Percentiles rank a stretch among this genome's conserved stretches.
These are phyloP conservation scores for Cicer cuneatum DNA, from an alignment of 306 rosid genomes.

Conservation along the genomic window DNA sequence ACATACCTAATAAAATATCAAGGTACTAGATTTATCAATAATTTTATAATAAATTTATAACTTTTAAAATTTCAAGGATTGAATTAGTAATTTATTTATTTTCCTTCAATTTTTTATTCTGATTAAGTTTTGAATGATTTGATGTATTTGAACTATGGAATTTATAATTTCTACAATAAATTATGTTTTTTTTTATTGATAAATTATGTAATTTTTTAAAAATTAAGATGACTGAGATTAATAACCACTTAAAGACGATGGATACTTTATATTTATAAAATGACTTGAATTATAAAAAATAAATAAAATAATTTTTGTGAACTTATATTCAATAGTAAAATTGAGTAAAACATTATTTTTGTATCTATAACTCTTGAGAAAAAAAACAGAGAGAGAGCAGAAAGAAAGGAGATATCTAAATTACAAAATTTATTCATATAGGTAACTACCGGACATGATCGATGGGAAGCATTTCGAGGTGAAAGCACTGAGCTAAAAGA, in stretches of 20 bases:
- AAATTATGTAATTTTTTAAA: too few relatives aligned
- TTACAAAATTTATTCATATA: not conserved
- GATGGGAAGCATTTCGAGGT: conserved; percentile 53
- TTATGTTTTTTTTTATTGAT: not conserved
- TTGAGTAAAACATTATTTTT: too few relatives aligned
- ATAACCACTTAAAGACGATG: too few relatives aligned
- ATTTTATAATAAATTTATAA: not conserved
- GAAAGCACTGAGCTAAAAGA: conserved; percentile 29
- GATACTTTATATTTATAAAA: too few relatives aligned
- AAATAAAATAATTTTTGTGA: too few relatives aligned
- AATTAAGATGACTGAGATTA: too few relatives aligned
- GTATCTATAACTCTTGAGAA: too few relatives aligned
- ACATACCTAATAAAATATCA: too few relatives aligned
- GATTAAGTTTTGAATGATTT: not conserved
- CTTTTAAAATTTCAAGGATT: not conserved
- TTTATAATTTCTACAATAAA: not conserved
- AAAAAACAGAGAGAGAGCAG: too few relatives aligned
- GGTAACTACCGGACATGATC: conserved; percentile 44
- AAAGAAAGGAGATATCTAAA: too few relatives aligned
- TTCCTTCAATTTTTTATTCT: not conserved
- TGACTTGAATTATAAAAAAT: too few relatives aligned
- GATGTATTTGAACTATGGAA: not conserved
- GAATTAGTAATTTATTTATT: not conserved
- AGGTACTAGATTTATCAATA: not conserved
- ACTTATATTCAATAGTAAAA: too few relatives aligned